phyloP scores from a whole-genome alignment of 768 basidiomycete genomes.

The Termitomyces eurrhizus region DNA sequence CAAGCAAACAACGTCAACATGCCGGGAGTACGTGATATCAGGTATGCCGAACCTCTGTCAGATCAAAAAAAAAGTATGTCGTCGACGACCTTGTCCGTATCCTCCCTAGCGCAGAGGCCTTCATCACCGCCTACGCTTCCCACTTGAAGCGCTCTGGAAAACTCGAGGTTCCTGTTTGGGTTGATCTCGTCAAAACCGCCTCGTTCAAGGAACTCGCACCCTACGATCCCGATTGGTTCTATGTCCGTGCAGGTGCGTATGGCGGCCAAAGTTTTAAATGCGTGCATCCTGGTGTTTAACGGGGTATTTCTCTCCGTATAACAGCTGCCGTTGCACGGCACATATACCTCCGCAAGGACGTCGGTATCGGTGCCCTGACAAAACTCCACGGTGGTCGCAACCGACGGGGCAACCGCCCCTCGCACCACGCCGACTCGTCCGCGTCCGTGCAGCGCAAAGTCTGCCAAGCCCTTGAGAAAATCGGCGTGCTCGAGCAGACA shows the following conservation, averaged over 20 bases:
- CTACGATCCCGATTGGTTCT: conserved; percentile 99
- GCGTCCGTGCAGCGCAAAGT: conserved; percentile 90
- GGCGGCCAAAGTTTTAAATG: background rate
- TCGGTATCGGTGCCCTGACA: conserved; percentile 88
- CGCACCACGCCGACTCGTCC: conserved; percentile 87
- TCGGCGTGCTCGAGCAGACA: conserved; percentile 93
- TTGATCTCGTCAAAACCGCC: conserved; percentile 97
- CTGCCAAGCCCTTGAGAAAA: conserved; percentile 97
- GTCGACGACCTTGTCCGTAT: conserved; percentile 18
- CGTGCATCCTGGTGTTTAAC: background rate
- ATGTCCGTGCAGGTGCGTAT: conserved; percentile 90
- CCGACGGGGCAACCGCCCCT: conserved; percentile 94
- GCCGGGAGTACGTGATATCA: conserved; percentile 83
- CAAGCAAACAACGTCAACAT: conserved; percentile 53
- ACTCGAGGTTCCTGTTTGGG: conserved; percentile 98
- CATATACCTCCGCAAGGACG: conserved; percentile 99
- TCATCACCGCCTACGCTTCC: conserved; percentile 91
- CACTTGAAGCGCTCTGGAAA: conserved; percentile 98
- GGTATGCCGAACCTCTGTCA: conserved; percentile 36
- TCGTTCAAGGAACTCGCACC: conserved; percentile 97
- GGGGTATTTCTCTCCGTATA: background rate
- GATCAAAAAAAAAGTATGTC: conserved; percentile 7
- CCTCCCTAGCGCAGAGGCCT: conserved; percentile 75
- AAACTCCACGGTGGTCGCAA: conserved; percentile 98
- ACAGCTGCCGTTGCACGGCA: conserved; percentile 94